Conservation (phyloP, 208 protist genomes). For the Leishmania gerbilli region DNA sequence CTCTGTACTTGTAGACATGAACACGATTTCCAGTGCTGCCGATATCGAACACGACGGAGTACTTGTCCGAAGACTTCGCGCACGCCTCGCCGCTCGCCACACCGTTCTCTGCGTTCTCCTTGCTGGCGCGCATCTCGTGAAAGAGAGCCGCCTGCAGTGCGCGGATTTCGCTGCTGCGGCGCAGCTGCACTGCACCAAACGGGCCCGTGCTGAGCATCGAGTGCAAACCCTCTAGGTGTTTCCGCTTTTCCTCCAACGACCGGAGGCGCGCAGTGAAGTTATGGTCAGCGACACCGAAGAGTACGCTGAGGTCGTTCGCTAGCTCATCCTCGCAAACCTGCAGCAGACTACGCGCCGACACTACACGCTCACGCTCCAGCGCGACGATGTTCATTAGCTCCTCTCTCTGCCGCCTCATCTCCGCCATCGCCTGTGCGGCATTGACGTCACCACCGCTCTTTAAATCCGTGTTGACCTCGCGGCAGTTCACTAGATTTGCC, state of each 20-base stretch:
- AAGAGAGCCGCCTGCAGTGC: slow-evolving; percentile 13
- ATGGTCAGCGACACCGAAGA: slow-evolving; percentile 1
- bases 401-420: slow-evolving; percentile 3
- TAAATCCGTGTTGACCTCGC: neutral
- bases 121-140: slow-evolving; percentile 6
- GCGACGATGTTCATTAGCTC: neutral
- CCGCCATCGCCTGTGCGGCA: slow-evolving; percentile 8
- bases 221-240: neutral
- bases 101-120: no score
- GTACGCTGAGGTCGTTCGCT: neutral
- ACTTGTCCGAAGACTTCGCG: slow-evolving; percentile 19
- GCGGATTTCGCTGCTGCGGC: slow-evolving; percentile 9
- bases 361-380: slow-evolving; percentile 11
- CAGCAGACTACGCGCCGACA: slow-evolving; percentile 6
- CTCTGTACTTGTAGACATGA: slow-evolving; percentile 73
- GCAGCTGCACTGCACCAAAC: neutral
- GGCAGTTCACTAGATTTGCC: neutral
- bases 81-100: neutral
- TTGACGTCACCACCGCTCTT: slow-evolving; percentile 6
- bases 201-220: neutral
- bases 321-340: slow-evolving; percentile 20
- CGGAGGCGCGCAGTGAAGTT: slow-evolving; percentile 4
- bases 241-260: neutral
- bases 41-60: slow-evolving; percentile 88
- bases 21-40: slow-evolving; percentile 88